Percentiles rank a stretch among this genome's conserved stretches.
phyloP scores from a whole-genome alignment of 1,284 basidiomycete genomes.

The Cerrena zonata region DNA sequence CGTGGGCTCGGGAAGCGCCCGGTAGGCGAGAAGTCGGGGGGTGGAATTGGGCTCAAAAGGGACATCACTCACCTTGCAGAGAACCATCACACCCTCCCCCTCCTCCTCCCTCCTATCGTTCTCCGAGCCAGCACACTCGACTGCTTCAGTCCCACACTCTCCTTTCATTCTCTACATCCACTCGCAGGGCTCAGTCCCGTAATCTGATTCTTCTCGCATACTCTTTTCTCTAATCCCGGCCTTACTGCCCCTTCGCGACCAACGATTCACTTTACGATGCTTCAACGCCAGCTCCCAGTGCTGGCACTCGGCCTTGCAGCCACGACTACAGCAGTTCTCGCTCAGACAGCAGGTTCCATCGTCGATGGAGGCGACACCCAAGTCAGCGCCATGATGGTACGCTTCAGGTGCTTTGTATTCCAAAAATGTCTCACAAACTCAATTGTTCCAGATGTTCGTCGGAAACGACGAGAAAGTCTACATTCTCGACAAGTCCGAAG shows the following conservation, averaged over 20 bases:
- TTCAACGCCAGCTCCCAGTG: slow-evolving; percentile 22
- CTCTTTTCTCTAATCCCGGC: slow-evolving; percentile 7
- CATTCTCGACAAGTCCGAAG: slow-evolving; percentile 46
- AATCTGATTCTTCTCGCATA: slow-evolving; percentile 6
- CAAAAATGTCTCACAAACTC: no score
- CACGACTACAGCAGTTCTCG: slow-evolving; percentile 15
- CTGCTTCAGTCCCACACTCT: slow-evolving; percentile 20
- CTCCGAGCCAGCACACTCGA: slow-evolving; percentile 8
- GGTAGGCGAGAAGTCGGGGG: neutral
- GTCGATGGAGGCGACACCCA: slow-evolving; percentile 42
- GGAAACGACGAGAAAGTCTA: slow-evolving; percentile 40
- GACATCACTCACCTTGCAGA: neutral
- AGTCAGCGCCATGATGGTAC: slow-evolving; percentile 47
- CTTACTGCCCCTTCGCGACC: slow-evolving; percentile 2
- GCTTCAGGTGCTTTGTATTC: slow-evolving; percentile 7
- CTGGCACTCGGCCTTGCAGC: slow-evolving; percentile 27
- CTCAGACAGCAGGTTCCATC: slow-evolving; percentile 34
- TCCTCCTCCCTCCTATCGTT: slow-evolving; percentile 12
- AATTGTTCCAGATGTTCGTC: slow-evolving; percentile 46
- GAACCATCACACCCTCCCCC: slow-evolving; percentile 3
- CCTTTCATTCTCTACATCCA: slow-evolving; percentile 15
- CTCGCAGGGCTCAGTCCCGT: slow-evolving; percentile 13
- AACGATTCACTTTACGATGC: slow-evolving; percentile 19
- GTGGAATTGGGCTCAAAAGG: neutral
- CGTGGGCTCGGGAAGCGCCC: no score